Evolutionary conservation across 2,329 filamentous ascomycete species (phyloP), one percentile per base, ranked within the genome.

Genomic region (Fusarium udum): DNA sequence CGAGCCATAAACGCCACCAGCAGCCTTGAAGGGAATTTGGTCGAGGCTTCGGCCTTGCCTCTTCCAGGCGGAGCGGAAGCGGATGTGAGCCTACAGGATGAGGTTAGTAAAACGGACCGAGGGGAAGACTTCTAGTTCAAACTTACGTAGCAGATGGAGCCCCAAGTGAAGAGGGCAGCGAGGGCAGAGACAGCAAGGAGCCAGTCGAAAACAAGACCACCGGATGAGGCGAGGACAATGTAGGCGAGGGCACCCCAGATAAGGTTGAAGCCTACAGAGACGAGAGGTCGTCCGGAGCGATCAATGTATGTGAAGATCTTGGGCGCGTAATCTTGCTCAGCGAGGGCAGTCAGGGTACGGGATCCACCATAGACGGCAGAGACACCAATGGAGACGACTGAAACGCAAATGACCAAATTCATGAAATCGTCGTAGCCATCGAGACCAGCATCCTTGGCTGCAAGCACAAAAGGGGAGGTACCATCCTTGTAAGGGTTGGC

Each of bases 91-190:
- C 76, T 78, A 10, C 1, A 3, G 1, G 3, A 6, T 1, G 0
- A 0, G 6, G 37, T 76, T 22, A 76, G 66, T 24, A 3, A 26
- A 4, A 1, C 4, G 0, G 14, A 3, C 1, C 14, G 9, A 16
- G 0, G 20, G 0, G 13, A 15, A 3, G 8, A 28, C 6, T 52
- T 15, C 1, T 12, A 6, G 18, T 46, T 31, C 3, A n/a, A 13
- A 34, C 55, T 18, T 37, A 77, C 77, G 22, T 68, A 88, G 78
- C 89, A 91, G 75, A 92, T 91, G 51, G 87, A 89, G 28, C 85
- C 89, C 90, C 90, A 92, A 22, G 90, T 89, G 80, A 92, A 92
- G 49, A 92, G 85, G 31, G 89, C 86, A 18, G 87, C 87, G 4
- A 92, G 85, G 61, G 89, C 90, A 6, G 90, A 91, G 18, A 92